A percentile compares a stretch with the other conserved stretches of the same genome.
These are phyloP conservation scores for Camellia lanceoleosa DNA, from an alignment of 148 eudicot species.

Conservation along the genomic window DNA sequence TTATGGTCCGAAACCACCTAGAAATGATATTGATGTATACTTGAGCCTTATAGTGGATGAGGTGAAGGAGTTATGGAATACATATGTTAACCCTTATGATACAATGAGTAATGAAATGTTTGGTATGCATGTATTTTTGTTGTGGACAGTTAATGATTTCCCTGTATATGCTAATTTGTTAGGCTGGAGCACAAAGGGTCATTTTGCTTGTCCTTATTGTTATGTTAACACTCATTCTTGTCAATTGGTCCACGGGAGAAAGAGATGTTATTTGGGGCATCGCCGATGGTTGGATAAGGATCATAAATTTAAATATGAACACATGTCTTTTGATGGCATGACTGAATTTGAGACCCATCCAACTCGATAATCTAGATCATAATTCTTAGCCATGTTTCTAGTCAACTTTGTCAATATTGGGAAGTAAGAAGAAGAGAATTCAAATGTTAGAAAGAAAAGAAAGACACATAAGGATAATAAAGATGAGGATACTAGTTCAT, in stretches of 20 bases:
- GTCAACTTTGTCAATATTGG: neutral
- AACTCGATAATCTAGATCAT: neutral
- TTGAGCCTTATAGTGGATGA: conserved; percentile 8
- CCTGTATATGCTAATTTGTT: conserved; percentile 18
- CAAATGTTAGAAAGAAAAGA: neutral
- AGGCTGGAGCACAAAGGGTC: conserved; percentile 19
- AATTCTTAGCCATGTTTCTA: neutral
- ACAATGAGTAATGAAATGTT: neutral
- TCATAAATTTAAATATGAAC: conserved; percentile 9
- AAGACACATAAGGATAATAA: neutral
- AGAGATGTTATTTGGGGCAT: neutral
- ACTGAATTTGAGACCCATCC: neutral
- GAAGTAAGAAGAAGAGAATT: neutral
- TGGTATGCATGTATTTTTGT: neutral
- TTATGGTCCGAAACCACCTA: neutral
- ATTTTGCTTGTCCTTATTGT: conserved; percentile 15
- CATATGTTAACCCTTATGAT: conserved; percentile 7
- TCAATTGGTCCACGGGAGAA: neutral
- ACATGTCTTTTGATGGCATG: neutral
- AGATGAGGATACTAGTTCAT: neutral
- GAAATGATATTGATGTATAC: conserved; percentile 15
- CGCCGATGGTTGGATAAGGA: neutral
- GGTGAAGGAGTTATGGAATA: conserved; percentile 7
- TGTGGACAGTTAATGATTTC: conserved; percentile 26
- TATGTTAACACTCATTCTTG: neutral